Base-by-base conservation (phyloP, 2,329 filamentous ascomycete species). In the Epicoccum nigrum region DNA sequence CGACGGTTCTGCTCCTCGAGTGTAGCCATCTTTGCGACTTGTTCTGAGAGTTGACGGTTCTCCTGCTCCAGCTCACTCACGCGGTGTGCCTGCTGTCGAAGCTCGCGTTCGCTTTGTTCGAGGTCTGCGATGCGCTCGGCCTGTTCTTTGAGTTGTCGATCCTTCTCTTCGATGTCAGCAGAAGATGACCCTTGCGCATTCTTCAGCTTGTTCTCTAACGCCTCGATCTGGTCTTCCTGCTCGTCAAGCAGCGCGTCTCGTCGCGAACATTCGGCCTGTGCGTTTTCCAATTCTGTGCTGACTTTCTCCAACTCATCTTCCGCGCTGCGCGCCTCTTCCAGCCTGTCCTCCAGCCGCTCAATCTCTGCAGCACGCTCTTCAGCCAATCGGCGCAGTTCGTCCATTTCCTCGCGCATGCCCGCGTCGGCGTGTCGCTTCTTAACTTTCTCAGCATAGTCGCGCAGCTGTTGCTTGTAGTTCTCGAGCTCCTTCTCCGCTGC, bases 401-500 rank as follows among this genome's bases (percentile, higher is more conserved):
- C 76, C 67, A 86, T 77, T 63, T 87, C 84, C 54, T 83, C 80
- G 42, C 84, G 85, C 60, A 90, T 82, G 51, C 80, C 84, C 58
- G 91, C 86, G 63, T 92, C 86, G 9, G 83, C 83, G 57, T 91
- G 86, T 64, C 88, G 88, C 64, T 84, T 84, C 73, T 90, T 91
- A 45, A 90, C 82, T 65, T 88, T 89, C 54, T 95, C 89, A 56
- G 92, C 89, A 54, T 96, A 84, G 56, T 95, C 90, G 48, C 87
- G 77, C 59, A 97, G 85, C 69, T 96, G 90, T 63, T 88, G 81
- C 45, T 88, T 85, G 71, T 95, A 96, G 51, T 82, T 82, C 68
- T 96, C 92, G 2, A 97, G 81, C 54, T 97, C 91, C 59, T 86
- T 87, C 76, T 97, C 92, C 3, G 93, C 92, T 17, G 86, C 83